Evolutionary conservation across 257 asterid genomes (phyloP).

Genomic region (Handroanthus guayacan): DNA sequence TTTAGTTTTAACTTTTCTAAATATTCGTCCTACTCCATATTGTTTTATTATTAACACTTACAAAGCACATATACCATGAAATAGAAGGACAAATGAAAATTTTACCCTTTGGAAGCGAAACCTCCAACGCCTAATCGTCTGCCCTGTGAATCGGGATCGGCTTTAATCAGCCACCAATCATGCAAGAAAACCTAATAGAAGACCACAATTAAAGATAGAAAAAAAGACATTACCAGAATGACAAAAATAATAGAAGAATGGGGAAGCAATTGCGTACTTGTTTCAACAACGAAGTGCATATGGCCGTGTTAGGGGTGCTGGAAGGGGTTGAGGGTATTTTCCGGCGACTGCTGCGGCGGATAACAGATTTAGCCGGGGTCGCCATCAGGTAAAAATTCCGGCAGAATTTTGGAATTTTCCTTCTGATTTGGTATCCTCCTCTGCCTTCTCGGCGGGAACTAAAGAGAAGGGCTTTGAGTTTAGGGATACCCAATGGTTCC

Average conservation of each 20-base stretch:
- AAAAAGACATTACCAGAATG: background rate
- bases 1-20: background rate
- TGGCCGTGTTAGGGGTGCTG: slow-evolving; percentile 23
- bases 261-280: slow-evolving; percentile 32
- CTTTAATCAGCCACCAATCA: slow-evolving; percentile 73
- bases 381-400: slow-evolving; percentile 1
- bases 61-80: slow-evolving; percentile 12
- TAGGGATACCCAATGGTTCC: no score
- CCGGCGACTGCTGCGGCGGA: slow-evolving; percentile 16
- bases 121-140: slow-evolving; percentile 62
- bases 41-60: background rate
- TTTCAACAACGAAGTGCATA: slow-evolving; percentile 28
- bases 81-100: slow-evolving; percentile 4
- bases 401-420: background rate
- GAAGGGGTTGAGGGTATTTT: slow-evolving; percentile 22
- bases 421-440: background rate
- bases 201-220: slow-evolving; percentile 23
- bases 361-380: slow-evolving; percentile 13
- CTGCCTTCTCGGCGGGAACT: background rate
- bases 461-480: no score
- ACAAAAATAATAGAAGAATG: background rate
- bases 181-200: slow-evolving; percentile 45
- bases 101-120: slow-evolving; percentile 46
- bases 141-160: slow-evolving; percentile 43
- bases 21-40: background rate